These are phyloP conservation scores for Coccomyxa sp. DNA, from an alignment of 139 green algal genomes.

Conservation along the genomic window DNA sequence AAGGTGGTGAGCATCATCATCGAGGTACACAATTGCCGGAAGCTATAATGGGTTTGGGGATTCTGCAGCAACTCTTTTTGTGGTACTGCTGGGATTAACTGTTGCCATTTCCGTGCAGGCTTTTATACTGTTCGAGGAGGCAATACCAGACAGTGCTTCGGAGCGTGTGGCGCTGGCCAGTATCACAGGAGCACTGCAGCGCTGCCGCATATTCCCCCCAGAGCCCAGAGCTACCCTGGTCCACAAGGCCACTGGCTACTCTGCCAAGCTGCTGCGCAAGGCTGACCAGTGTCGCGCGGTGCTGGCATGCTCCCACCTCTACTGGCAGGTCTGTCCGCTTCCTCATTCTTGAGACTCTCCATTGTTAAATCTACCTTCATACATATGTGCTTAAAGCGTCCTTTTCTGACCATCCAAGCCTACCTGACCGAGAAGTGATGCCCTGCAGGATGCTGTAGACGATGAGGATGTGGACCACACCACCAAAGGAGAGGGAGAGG, in stretches of 20 bases:
- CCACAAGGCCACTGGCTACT: constrained; percentile 78
- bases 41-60: too few relatives aligned
- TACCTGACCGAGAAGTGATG: too few relatives aligned
- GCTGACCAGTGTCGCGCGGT: constrained; percentile 86
- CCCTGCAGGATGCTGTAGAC: too few relatives aligned
- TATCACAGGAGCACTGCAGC: constrained; percentile 82
- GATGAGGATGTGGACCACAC: too few relatives aligned
- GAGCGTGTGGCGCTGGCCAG: constrained; percentile 68
- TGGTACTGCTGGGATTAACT: too few relatives aligned
- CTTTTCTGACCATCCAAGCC: not conserved
- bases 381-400: not conserved
- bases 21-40: too few relatives aligned
- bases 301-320: constrained; percentile 72
- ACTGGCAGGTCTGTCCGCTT: constrained; percentile 61
- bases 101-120: constrained; percentile 39
- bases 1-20: not conserved
- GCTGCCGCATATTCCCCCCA: constrained; percentile 62
- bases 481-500: too few relatives aligned
- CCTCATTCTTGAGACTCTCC: too few relatives aligned
- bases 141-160: constrained; percentile 70
- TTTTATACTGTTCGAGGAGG: constrained; percentile 90
- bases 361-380: too few relatives aligned
- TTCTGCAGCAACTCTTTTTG: too few relatives aligned
- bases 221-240: constrained; percentile 79
- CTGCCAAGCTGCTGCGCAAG: constrained; percentile 78